Evolutionary conservation across 2,329 filamentous ascomycete species (phyloP), one percentile per base, ranked within the genome.

Genomic region (Penicillium polonicum): DNA sequence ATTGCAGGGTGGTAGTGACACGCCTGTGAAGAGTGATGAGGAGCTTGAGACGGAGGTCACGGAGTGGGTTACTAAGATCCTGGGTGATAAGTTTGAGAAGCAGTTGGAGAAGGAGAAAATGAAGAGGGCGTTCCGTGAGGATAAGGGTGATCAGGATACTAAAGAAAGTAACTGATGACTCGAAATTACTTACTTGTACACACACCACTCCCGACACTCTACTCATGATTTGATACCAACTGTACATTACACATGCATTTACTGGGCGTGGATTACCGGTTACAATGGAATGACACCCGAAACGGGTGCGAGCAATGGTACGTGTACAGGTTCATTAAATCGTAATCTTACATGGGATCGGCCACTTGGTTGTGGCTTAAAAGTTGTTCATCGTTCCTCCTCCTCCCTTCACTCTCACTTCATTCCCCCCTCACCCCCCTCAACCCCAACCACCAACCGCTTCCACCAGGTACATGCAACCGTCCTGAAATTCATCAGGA

Each of bases 1-100:
- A 63, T 85, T 82, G 67, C 79, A 79, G 29, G 80, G 91, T 61
- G 80, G 84, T 54, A 84, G 83, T 61, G 83, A 82, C 61, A 82
- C 82, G 57, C 71, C 79, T 65, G 78, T 73, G 55, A 70, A 68
- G 57, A 68, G 67, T 43, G 79, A 80, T 68, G 72, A 75, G 53
- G 76, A 82, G 62, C 74, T 79, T 38, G 80, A 83, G 69, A 73
- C 77, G 67, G 81, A 84, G 62, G 78, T 84, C 56, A 82, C 82
- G 63, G 78, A 79, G 58, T 84, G 81, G 81, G 70, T 84, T 53
- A 77, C 74, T 8, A 77, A 70, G 50, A 73, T 81, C 4, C 60
- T 84, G 61, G 78, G 74, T 46, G 72, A 78, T 64, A 82, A 81
- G 66, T 78, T 80, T 61, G 74, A 74, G 60, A 75, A 76, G 64